Conservation (phyloP, 345 rosid species). For the Passiflora organensis region DNA sequence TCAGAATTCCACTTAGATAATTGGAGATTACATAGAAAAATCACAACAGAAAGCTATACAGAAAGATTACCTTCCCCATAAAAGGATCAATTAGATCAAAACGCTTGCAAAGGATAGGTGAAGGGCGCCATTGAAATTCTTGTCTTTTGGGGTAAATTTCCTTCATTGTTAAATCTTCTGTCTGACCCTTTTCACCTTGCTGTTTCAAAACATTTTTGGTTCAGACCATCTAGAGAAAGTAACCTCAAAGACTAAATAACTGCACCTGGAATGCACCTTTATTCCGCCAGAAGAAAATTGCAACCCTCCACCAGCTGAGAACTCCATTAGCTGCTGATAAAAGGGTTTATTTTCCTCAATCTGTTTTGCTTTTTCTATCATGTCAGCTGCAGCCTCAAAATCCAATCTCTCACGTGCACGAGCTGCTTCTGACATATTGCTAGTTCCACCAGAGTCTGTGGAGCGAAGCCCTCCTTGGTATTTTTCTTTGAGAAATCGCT, state of each 20-base stretch:
- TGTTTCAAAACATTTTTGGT: slow-evolving; percentile 30
- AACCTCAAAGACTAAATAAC: slow-evolving; percentile 9
- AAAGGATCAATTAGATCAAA: slow-evolving; percentile 93
- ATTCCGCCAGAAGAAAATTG: slow-evolving; percentile 73
- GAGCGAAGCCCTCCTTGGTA: slow-evolving; percentile 87
- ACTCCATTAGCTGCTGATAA: slow-evolving; percentile 37
- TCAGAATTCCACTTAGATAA: neutral
- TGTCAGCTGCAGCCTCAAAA: slow-evolving; percentile 95
- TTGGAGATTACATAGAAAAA: neutral
- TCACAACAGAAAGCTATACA: slow-evolving; percentile 3
- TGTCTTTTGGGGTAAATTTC: slow-evolving; percentile 67
- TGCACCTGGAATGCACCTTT: slow-evolving; percentile 44
- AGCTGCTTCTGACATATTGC: slow-evolving; percentile 74
- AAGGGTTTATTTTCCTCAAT: slow-evolving; percentile 42
- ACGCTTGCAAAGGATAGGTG: slow-evolving; percentile 84
- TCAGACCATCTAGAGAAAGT: slow-evolving; percentile 12
- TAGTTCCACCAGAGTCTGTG: slow-evolving; percentile 41
- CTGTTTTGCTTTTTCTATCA: slow-evolving; percentile 66
- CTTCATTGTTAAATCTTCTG: slow-evolving; percentile 40
- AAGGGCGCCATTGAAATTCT: slow-evolving; percentile 95
- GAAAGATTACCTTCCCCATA: slow-evolving; percentile 74
- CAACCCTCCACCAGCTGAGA: slow-evolving; percentile 49
- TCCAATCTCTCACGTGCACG: slow-evolving; percentile 95
- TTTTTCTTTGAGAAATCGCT: slow-evolving; percentile 85
- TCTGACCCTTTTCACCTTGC: slow-evolving; percentile 45